Percentiles rank a stretch among this genome's conserved stretches.
phyloP scores from a whole-genome alignment of 2,329 filamentous ascomycete genomes.

The Orbilia javanica region DNA sequence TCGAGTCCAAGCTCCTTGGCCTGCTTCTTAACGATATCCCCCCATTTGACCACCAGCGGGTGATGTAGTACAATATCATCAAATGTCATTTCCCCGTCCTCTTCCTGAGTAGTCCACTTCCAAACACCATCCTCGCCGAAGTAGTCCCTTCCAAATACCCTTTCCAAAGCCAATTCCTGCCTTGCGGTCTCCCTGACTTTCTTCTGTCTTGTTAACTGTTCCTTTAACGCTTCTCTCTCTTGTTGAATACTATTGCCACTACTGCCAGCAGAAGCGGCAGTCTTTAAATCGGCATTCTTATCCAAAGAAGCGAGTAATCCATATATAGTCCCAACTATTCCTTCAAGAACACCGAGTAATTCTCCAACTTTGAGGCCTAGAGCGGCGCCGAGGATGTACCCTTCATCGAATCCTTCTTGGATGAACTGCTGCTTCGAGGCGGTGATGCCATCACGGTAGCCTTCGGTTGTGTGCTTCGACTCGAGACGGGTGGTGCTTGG shows the following conservation, averaged over 20 bases:
- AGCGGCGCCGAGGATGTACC: slow-evolving; percentile 84
- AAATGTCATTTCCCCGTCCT: slow-evolving; percentile 69
- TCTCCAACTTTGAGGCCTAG: slow-evolving; percentile 81
- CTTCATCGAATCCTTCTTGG: slow-evolving; percentile 91
- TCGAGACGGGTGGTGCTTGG: slow-evolving; percentile 82
- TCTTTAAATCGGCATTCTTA: neutral
- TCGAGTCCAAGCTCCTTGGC: slow-evolving; percentile 66
- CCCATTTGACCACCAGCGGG: slow-evolving; percentile 76
- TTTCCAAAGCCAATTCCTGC: slow-evolving; percentile 73
- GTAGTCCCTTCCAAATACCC: slow-evolving; percentile 75
- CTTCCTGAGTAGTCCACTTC: slow-evolving; percentile 72
- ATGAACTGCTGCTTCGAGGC: slow-evolving; percentile 80
- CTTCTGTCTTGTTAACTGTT: slow-evolving; percentile 64
- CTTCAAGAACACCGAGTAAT: slow-evolving; percentile 82
- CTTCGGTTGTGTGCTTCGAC: slow-evolving; percentile 82
- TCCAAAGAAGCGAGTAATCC: slow-evolving; percentile 38
- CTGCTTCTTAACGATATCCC: slow-evolving; percentile 66
- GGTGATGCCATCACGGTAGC: slow-evolving; percentile 89
- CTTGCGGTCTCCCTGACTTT: slow-evolving; percentile 68
- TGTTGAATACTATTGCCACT: no score
- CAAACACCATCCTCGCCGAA: slow-evolving; percentile 79
- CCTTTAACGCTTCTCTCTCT: slow-evolving; percentile 65
- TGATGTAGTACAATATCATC: slow-evolving; percentile 76
- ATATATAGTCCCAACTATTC: slow-evolving; percentile 71
- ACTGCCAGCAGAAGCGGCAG: no score